These are phyloP conservation scores for Wallacemonas sp. DNA, from an alignment of 208 protist species.

Conservation along the genomic window DNA sequence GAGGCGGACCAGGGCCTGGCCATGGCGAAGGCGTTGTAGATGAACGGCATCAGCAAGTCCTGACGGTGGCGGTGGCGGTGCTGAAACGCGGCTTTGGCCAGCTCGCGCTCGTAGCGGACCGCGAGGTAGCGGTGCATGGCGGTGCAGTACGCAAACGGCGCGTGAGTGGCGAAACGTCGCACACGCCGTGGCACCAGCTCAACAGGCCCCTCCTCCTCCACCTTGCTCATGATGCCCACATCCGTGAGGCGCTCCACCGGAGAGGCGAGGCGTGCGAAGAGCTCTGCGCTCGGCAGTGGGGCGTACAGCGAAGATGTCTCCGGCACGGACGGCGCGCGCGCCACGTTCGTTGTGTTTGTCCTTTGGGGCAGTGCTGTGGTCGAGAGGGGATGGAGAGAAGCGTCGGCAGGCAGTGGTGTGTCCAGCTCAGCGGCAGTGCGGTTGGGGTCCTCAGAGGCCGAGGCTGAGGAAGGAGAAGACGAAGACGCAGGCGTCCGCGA, in stretches of 20 bases:
- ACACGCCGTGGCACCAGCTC: constrained; percentile 15
- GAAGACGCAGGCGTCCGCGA: too few relatives aligned
- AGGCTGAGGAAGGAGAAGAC: too few relatives aligned
- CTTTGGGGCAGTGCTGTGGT: neutral
- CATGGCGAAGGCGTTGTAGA: constrained; percentile 73
- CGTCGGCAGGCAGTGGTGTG: too few relatives aligned
- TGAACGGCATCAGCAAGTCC: constrained; percentile 57
- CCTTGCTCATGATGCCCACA: constrained; percentile 14
- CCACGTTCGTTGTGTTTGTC: neutral
- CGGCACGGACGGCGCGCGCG: neutral
- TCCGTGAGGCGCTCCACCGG: neutral
- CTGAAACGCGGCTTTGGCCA: constrained; percentile 26
- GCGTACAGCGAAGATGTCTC: neutral
- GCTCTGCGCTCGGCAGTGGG: neutral
- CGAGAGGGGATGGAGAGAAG: neutral
- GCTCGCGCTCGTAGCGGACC: constrained; percentile 42
- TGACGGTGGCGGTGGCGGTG: constrained; percentile 28
- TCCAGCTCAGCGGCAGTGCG: too few relatives aligned
- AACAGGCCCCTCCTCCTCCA: neutral
- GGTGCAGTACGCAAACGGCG: constrained; percentile 70
- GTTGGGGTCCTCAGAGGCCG: too few relatives aligned
- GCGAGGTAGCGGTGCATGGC: constrained; percentile 49
- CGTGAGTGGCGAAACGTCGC: constrained; percentile 55
- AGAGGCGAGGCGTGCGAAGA: neutral
- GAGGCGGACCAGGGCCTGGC: constrained; percentile 58